Percentiles rank a stretch among this genome's conserved stretches.
These are phyloP conservation scores for Pachyrhizus erosus DNA, from an alignment of 306 rosid genomes.

Conservation along the genomic window DNA sequence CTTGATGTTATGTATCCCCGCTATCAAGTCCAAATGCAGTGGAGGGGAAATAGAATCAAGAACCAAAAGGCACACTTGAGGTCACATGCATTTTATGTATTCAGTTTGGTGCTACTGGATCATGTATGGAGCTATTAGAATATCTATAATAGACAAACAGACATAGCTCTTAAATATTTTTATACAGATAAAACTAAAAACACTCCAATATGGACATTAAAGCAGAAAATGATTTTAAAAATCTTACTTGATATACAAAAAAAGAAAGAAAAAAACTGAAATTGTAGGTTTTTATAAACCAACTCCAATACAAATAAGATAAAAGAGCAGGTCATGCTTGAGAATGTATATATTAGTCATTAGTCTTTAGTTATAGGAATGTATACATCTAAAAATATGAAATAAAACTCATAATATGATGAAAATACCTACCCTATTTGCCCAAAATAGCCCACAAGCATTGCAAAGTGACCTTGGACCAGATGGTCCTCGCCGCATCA, in stretches of 20 bases:
- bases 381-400: not conserved
- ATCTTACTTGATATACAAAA: not conserved
- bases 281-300: not conserved
- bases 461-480: slow-evolving; percentile 97
- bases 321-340: not conserved
- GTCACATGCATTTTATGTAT: not conserved
- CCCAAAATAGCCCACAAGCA: slow-evolving; percentile 97
- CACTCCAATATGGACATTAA: not conserved
- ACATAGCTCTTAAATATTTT: slow-evolving; percentile 6
- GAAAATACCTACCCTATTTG: slow-evolving; percentile 79
- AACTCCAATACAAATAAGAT: not conserved
- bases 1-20: not conserved
- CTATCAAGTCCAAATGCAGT: slow-evolving; percentile 6
- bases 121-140: slow-evolving; percentile 12
- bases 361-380: not conserved
- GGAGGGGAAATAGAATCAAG: slow-evolving; percentile 8
- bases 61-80: slow-evolving; percentile 11
- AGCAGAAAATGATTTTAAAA: not conserved
- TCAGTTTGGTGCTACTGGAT: not conserved
- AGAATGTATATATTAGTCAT: not conserved
- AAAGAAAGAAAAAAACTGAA: not conserved
- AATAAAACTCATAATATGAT: not conserved
- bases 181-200: not conserved
- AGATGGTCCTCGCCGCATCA: slow-evolving; percentile 98
- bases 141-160: not conserved